Evolutionary conservation across 306 rosid genomes (phyloP).

Genomic region (Cyamopsis tetragonoloba): DNA sequence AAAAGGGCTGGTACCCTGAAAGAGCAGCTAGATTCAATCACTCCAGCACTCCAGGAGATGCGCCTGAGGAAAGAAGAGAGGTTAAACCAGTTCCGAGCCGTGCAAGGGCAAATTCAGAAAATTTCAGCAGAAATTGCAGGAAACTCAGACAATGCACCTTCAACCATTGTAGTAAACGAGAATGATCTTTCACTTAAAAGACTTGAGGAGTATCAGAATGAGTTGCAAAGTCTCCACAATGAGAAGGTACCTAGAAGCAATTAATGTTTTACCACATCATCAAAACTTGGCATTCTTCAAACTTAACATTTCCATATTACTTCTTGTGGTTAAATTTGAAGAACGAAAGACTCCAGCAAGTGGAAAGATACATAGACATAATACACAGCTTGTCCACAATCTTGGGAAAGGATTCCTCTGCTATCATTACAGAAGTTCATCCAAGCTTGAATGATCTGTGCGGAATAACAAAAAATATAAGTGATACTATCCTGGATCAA

Average conservation of each 20-base stretch:
- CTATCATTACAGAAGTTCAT: slow-evolving; percentile 69
- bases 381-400: slow-evolving; percentile 69
- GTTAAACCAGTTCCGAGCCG: slow-evolving; percentile 65
- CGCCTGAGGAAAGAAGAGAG: slow-evolving; percentile 82
- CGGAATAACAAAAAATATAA: slow-evolving; percentile 71
- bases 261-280: slow-evolving; percentile 2
- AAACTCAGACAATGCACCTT: slow-evolving; percentile 42
- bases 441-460: slow-evolving; percentile 75
- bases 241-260: slow-evolving; percentile 63
- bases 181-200: slow-evolving; percentile 84
- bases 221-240: slow-evolving; percentile 66
- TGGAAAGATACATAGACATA: slow-evolving; percentile 55
- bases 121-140: slow-evolving; percentile 86
- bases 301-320: slow-evolving; percentile 8
- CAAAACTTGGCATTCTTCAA: slow-evolving; percentile 16
- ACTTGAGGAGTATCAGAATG: slow-evolving; percentile 79
- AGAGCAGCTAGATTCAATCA: slow-evolving; percentile 91
- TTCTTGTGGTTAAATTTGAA: slow-evolving; percentile 33
- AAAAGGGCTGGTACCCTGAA: slow-evolving; percentile 81
- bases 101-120: slow-evolving; percentile 74
- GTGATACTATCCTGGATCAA: slow-evolving; percentile 63
- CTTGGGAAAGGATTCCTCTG: slow-evolving; percentile 78
- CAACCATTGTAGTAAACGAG: slow-evolving; percentile 53
- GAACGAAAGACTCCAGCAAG: slow-evolving; percentile 80
- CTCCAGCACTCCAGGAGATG: slow-evolving; percentile 86